Base-by-base conservation (phyloP, 2,329 filamentous ascomycete genomes). In the Tympanopsis confertula region DNA sequence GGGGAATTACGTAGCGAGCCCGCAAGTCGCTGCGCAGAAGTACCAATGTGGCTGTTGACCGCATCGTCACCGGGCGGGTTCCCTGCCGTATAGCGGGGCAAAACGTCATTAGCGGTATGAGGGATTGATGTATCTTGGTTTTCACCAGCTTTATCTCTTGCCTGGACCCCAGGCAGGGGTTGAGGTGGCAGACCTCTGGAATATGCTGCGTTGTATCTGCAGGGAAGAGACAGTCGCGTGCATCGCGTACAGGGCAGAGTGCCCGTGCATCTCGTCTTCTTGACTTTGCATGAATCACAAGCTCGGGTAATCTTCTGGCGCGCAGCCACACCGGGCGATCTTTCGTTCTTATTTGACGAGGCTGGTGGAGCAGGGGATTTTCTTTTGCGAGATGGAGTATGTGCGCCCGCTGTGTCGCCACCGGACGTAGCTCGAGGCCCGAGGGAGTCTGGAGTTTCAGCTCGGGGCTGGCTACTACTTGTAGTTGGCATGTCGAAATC, bases 231-330 rank as follows among this genome's bases (percentile, higher is more conserved):
- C 26, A 49, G 54, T 33, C 47, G 50, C 1, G 45, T 45, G 32
- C 58, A 62, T 1, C 47, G 45, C 1, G 49, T 41, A 39, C 59
- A 62, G 2, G 59, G 59, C 15, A 56, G 39, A 1, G 53, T 59
- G 0, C 59, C 59, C 5, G 49, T 58, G 42, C 59, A 62, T 46
- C 52, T 55, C 5, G 54, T 45, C 39, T 62, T 62, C 30, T 54
- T 53, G n/a, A 46, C 35, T 44, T 62, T 61, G 49, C 58, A 62
- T 20, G 50, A 47, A 40, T 62, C 58, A 39, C 59, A 62, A 4
- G 58, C 58, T n/a, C 55, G 47, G 37, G 50, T 58, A 4, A 59
- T 55, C 43, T 61, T 63, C 24, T 52, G 44, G 17, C 30, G 30
- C 30, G 15, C 30, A 33, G 15, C n/a, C n/a, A n/a, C n/a, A n/a